Percentiles rank a stretch among this genome's conserved stretches.
These are phyloP conservation scores for Mycena epipterygia DNA, from an alignment of 768 basidiomycete species.

Conservation along the genomic window DNA sequence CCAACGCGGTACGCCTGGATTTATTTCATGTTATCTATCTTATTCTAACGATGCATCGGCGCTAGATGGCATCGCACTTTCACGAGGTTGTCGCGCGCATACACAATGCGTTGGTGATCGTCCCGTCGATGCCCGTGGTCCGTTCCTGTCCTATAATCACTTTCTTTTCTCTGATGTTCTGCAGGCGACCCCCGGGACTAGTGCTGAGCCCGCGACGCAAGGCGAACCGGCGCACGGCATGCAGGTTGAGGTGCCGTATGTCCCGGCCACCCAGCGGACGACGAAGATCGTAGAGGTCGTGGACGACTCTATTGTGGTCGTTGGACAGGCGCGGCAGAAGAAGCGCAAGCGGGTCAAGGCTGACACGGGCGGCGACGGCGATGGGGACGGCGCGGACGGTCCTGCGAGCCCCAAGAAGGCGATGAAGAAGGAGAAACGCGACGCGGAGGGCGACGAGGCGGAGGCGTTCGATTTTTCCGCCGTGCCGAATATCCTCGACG, in stretches of 20 bases:
- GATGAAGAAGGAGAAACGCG: slow-evolving; percentile 40
- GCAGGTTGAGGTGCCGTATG: slow-evolving; percentile 82
- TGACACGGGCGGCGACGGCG: slow-evolving; percentile 30
- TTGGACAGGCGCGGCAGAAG: slow-evolving; percentile 74
- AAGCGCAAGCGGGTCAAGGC: slow-evolving; percentile 71
- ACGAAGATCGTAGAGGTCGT: slow-evolving; percentile 44
- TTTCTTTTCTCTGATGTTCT: neutral
- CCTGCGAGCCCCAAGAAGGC: slow-evolving; percentile 35
- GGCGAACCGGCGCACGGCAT: slow-evolving; percentile 50
- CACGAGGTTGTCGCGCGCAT: slow-evolving; percentile 73
- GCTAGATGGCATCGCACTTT: slow-evolving; percentile 51
- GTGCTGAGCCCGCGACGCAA: slow-evolving; percentile 27
- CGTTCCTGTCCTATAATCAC: neutral
- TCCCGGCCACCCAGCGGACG: slow-evolving; percentile 75
- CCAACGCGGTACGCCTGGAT: neutral
- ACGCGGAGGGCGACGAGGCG: slow-evolving; percentile 40
- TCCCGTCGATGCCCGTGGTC: slow-evolving; percentile 66
- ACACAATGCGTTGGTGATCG: slow-evolving; percentile 73
- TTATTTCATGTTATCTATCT: neutral
- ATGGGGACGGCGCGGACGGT: slow-evolving; percentile 27
- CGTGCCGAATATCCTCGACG: slow-evolving; percentile 81
- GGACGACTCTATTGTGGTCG: slow-evolving; percentile 80
- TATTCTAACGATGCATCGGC: neutral
- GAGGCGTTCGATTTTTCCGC: slow-evolving; percentile 78
- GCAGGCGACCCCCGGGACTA: slow-evolving; percentile 19